These are phyloP conservation scores for Boletus fagicola DNA, from an alignment of 768 basidiomycete species.

Conservation along the genomic window DNA sequence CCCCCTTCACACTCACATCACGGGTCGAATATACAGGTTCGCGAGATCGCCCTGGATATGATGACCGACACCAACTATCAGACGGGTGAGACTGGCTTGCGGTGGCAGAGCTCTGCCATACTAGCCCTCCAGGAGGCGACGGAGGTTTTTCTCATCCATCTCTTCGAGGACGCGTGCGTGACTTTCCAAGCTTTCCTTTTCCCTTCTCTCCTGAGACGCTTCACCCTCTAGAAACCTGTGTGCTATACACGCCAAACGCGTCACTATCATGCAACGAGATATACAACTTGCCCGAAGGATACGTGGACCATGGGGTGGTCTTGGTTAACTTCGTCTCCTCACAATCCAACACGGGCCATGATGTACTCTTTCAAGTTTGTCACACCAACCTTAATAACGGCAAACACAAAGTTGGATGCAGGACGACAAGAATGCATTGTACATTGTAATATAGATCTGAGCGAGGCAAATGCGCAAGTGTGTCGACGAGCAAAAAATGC, in stretches of 20 bases:
- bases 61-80: slow-evolving; percentile 69
- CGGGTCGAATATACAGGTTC: slow-evolving; percentile 57
- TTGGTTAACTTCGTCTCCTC: slow-evolving; percentile 41
- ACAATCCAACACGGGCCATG: neutral
- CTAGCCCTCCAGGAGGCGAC: slow-evolving; percentile 95
- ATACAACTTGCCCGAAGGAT: slow-evolving; percentile 96
- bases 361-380: neutral
- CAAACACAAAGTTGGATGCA: neutral
- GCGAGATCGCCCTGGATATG: slow-evolving; percentile 93
- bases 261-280: slow-evolving; percentile 96
- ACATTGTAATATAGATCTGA: slow-evolving; percentile 29
- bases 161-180: slow-evolving; percentile 98
- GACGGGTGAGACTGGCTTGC: slow-evolving; percentile 55
- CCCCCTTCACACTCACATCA: slow-evolving; percentile 1
- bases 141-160: slow-evolving; percentile 90
- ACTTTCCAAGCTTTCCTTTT: neutral
- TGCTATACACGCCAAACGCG: slow-evolving; percentile 96
- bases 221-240: slow-evolving; percentile 75
- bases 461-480: slow-evolving; percentile 4
- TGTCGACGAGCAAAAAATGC: slow-evolving; percentile 17
- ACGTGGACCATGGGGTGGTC: slow-evolving; percentile 84
- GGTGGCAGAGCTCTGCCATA: slow-evolving; percentile 96
- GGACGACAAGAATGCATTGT: slow-evolving; percentile 23
- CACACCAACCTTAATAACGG: neutral
- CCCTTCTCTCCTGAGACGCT: slow-evolving; percentile 1